Evolutionary conservation across 106 monocot species (phyloP).

Genomic region (Phalaenopsis aphrodite): DNA sequence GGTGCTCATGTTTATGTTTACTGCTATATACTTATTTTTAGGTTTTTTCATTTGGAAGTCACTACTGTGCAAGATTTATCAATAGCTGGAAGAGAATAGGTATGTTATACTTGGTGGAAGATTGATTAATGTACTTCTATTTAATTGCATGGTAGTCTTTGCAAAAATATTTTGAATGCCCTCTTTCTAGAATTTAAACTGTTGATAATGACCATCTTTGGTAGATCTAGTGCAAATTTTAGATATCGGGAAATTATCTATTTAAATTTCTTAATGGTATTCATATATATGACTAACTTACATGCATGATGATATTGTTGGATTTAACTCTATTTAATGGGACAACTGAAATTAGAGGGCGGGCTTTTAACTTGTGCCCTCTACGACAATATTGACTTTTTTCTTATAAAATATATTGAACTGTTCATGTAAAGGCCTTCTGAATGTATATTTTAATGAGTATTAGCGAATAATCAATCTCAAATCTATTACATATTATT

Average conservation of each 20-base stretch:
- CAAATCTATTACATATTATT: too few species aligned
- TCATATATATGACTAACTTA: neutral
- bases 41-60: constrained; percentile 83
- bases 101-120: constrained; percentile 19
- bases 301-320: too few species aligned
- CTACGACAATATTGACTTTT: neutral
- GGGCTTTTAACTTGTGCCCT: neutral
- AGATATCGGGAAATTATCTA: neutral
- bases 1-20: too few species aligned
- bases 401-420: neutral
- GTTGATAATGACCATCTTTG: neutral
- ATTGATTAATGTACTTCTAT: neutral
- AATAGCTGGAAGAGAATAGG: constrained; percentile 68
- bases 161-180: neutral
- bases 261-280: neutral
- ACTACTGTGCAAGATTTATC: constrained; percentile 54
- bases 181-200: neutral
- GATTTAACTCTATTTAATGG: neutral
- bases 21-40: constrained; percentile 12
- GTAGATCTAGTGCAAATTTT: neutral
- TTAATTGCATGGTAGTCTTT: neutral
- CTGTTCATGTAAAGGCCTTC: too few species aligned
- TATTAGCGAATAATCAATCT: too few species aligned
- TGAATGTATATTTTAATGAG: too few species aligned
- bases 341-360: neutral